Percentiles rank a stretch among this genome's conserved stretches.
Conservation (phyloP, 1,284 basidiomycete species). For the Laetiporus sulphureus region DNA sequence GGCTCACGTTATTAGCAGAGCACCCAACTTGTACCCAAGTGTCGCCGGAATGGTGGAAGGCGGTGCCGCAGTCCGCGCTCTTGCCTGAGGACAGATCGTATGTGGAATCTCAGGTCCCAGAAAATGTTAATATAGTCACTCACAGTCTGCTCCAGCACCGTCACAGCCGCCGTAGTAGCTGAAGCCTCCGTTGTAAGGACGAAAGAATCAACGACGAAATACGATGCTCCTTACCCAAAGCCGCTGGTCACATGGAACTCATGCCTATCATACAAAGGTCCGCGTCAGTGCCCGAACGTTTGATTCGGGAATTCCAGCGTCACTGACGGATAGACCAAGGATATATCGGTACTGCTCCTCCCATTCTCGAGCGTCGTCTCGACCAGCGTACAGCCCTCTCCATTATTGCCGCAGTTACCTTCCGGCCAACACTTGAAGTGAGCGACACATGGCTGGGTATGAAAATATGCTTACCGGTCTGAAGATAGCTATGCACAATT, state of each 20-base stretch:
- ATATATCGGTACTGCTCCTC: conserved; percentile 19
- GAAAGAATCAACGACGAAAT: not conserved
- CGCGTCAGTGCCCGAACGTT: not conserved
- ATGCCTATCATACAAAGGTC: conserved; percentile 6
- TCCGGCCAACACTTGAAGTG: too few relatives aligned
- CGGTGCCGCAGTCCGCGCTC: not conserved
- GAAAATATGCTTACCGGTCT: not conserved
- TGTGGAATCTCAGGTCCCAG: too few relatives aligned
- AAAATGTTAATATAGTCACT: too few relatives aligned
- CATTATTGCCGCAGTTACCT: conserved; percentile 19
- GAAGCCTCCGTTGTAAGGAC: conserved; percentile 18
- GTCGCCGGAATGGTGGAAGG: not conserved
- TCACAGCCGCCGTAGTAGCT: conserved; percentile 16
- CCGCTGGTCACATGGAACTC: conserved; percentile 33
- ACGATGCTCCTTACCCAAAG: not conserved
- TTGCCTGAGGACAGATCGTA: too few relatives aligned
- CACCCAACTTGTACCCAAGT: not conserved
- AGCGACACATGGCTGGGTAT: too few relatives aligned
- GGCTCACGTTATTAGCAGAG: not conserved
- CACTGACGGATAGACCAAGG: conserved; percentile 21
- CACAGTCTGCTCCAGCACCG: conserved; percentile 15
- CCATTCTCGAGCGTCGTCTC: conserved; percentile 19
- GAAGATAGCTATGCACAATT: not conserved
- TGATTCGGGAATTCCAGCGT: conserved; percentile 5
- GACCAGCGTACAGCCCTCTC: conserved; percentile 20